Percentiles rank a stretch among this genome's conserved stretches.
Evolutionary conservation across 2,329 filamentous ascomycete genomes (phyloP).

Genomic region (Tympanopsis confertula): DNA sequence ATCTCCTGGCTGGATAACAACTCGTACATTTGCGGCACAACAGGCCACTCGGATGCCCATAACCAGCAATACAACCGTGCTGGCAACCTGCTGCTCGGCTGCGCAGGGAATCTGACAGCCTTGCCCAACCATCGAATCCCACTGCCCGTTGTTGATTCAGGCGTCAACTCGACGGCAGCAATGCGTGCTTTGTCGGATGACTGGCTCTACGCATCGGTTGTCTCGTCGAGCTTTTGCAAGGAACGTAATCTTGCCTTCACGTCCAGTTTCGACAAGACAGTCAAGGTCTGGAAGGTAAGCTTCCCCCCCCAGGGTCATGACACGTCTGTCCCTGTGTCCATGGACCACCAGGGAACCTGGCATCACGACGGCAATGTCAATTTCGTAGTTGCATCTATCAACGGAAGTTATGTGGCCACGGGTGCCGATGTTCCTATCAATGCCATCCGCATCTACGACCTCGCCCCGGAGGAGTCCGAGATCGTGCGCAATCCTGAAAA

Average conservation of each 20-base stretch:
- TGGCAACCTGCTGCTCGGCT: conserved; percentile 45
- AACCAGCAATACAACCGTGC: conserved; percentile 58
- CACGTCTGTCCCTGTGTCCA: conserved; percentile 18
- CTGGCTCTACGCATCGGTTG: conserved; percentile 54
- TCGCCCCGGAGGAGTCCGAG: conserved; percentile 12
- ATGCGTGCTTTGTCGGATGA: conserved; percentile 48
- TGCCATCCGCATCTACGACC: conserved; percentile 44
- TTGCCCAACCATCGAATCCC: conserved; percentile 45
- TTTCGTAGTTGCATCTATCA: conserved; percentile 43
- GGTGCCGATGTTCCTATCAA: conserved; percentile 40
- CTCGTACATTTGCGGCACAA: conserved; percentile 50
- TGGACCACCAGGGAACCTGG: conserved; percentile 39
- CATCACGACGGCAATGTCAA: conserved; percentile 46
- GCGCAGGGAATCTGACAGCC: conserved; percentile 29
- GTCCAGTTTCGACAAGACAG: conserved; percentile 48
- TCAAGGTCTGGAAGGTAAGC: conserved; percentile 46
- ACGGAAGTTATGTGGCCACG: conserved; percentile 39
- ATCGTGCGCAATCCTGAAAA: conserved; percentile 13
- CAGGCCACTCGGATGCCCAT: conserved; percentile 47
- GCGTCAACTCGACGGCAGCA: conserved; percentile 40
- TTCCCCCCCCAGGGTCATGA: too few species aligned
- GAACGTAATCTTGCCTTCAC: conserved; percentile 37
- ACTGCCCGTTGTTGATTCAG: conserved; percentile 37
- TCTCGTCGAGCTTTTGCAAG: conserved; percentile 44
- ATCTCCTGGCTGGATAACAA: conserved; percentile 42